Evolutionary conservation across 768 basidiomycete genomes (phyloP), one percentile per base, ranked within the genome.

Genomic region (Crepidotus variabilis): DNA sequence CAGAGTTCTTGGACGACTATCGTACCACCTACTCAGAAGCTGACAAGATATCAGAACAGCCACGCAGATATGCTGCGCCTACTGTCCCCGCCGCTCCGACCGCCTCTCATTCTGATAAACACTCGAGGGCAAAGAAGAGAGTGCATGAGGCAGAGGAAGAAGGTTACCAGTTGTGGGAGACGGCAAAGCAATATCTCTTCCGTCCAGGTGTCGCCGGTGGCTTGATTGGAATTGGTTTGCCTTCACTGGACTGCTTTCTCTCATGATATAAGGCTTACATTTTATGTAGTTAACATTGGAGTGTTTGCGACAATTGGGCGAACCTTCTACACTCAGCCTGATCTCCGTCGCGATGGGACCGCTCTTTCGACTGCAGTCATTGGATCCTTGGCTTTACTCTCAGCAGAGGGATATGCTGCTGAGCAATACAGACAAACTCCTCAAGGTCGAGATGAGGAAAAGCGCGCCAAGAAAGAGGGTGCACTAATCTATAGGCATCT

Each of bases 161-260:
- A 65, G 77, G 79, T 24, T 65, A 72, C 51, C 77, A 84, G 55
- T 61, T 83, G 10, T 86, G 81, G 80, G 71, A 77, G 8, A 60
- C 75, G 22, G 68, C 79, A 3, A 84, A 83, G 60, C 70, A 79
- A 24, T 76, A 79, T 61, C 62, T 90, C 22, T 71, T 90, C 57
- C 78, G 82, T 24, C 88, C 89, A 13, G 82, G 83, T 22, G 82
- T 88, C 51, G 84, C 85, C 9, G 87, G 90, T 23, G 89, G 90
- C 45, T 71, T 90, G 24, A 61, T 91, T 58, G 88, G 88, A 45
- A 66, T 91, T 47, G 77, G 89, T 88, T 60, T 16, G 80, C 74
- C 7, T 23, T 28, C 6, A 34, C 18, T 33, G 24, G 51, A 10
- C 54, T 52, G 34, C 14, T 32, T 22, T 28, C 11, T 34, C 21